Percentiles rank a stretch among this genome's conserved stretches.
Conservation (phyloP, 345 rosid species). For the Adansonia digitata region DNA sequence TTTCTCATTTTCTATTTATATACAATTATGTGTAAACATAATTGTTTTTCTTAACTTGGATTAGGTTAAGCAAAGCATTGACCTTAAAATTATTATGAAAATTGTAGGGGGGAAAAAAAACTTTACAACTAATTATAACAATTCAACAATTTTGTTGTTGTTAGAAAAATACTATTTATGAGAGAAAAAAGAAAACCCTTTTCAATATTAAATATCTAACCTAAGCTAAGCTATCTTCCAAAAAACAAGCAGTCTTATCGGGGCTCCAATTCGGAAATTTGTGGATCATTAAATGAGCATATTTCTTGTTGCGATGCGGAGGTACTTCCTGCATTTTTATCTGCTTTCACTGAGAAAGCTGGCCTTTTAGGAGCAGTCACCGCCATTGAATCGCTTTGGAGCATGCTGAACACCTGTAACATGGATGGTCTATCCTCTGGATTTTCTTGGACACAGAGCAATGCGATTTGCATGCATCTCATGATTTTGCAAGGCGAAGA, state of each 20-base stretch:
- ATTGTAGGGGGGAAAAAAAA: not conserved
- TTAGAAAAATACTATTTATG: too few relatives aligned
- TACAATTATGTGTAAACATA: too few relatives aligned
- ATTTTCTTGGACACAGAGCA: constrained; percentile 18
- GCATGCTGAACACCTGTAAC: constrained; percentile 17
- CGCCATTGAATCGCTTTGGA: not conserved
- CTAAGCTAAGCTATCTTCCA: not conserved
- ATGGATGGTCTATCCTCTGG: constrained; percentile 13
- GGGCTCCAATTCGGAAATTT: constrained; percentile 27
- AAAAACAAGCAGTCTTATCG: constrained; percentile 15
- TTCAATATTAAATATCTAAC: not conserved
- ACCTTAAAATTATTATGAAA: too few relatives aligned
- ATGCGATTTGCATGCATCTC: constrained; percentile 15
- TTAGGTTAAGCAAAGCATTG: too few relatives aligned
- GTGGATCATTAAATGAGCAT: constrained; percentile 22
- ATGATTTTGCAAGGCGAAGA: constrained; percentile 11
- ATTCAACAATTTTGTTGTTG: not conserved
- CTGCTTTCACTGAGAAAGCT: constrained; percentile 12
- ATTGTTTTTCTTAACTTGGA: too few relatives aligned
- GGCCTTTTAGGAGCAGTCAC: constrained; percentile 1
- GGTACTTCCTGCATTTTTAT: not conserved
- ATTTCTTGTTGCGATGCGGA: constrained; percentile 9
- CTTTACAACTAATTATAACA: not conserved
- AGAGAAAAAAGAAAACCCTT: not conserved
- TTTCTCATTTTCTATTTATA: too few relatives aligned